Evolutionary conservation across 179 eudicot genomes (phyloP), one percentile per base, ranked within the genome.

Genomic region (Monotropa hypopitys): DNA sequence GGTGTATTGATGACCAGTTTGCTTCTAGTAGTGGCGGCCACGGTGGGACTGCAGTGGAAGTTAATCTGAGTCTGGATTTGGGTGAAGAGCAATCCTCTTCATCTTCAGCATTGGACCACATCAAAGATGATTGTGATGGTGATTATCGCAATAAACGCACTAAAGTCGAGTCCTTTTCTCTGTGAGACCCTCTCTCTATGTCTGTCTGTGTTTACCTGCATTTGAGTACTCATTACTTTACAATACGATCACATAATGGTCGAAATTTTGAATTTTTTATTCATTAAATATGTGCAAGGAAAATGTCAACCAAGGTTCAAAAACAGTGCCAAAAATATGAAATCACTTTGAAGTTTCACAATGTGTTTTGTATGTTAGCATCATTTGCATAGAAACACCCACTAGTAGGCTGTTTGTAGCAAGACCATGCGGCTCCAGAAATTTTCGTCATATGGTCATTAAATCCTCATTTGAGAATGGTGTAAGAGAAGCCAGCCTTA

Each of bases 121-220:
- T 23, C 0, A 73, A 80, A 70, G 85, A 77, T 57, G 61, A 38
- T 50, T 73, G 32, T 63, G 81, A 76, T 71, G 81, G 83, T 0
- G 88, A 87, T 68, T 46, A 80, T 21, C 81, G 79, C 59, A 85
- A 78, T 81, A 87, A 87, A 80, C 85, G 88, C 20, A 87, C 88
- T 26, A 87, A 87, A 87, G 84, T 87, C 49, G 77, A 84, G 51
- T 82, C 87, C 18, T 70, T 79, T 82, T 65, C 79, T 3, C 70
- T 77, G 88, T 85, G 54, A 84, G 85, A 57, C 71, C 30, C 47
- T 42, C 69, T 72, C 50, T 42, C 59, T 30, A 16, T 47, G 12
- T 66, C 21, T 66, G 43, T 46, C 33, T 43, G 38, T 21, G 42
- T 43, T 69, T 21, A 11, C 33, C n/a, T 68, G 26, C 45, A 11